Evolutionary conservation across 176 grass and related monocot genomes (phyloP).

Genomic region (Cenchrus fungigraminus): DNA sequence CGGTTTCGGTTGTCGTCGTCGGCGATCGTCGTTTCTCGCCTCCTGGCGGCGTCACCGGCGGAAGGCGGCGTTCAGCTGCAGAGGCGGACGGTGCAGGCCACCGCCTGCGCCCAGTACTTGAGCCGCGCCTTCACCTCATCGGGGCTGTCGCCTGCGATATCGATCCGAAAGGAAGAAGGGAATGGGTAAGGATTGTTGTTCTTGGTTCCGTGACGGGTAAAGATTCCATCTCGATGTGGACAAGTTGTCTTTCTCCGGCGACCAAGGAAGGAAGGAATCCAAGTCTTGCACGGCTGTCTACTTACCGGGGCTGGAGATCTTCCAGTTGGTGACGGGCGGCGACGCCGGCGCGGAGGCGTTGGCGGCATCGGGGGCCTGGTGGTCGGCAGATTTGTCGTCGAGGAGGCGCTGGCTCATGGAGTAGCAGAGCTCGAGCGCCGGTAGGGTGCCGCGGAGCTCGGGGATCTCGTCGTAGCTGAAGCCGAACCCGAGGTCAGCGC

Average conservation of each 20-base stretch:
- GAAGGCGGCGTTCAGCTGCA: slow-evolving; percentile 28
- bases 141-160: slow-evolving; percentile 46
- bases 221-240: neutral
- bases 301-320: slow-evolving; percentile 57
- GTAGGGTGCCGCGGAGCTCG: slow-evolving; percentile 41
- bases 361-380: too few relatives aligned
- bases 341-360: neutral
- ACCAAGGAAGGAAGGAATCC: neutral
- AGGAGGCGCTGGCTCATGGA: slow-evolving; percentile 49
- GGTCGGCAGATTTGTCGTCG: neutral
- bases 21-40: neutral
- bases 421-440: slow-evolving; percentile 57
- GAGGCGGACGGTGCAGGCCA: slow-evolving; percentile 54
- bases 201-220: neutral
- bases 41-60: neutral
- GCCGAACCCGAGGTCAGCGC: slow-evolving; percentile 47
- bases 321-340: slow-evolving; percentile 49
- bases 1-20: neutral
- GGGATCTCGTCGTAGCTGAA: slow-evolving; percentile 63
- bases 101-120: slow-evolving; percentile 60
- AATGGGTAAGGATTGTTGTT: neutral
- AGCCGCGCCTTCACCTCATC: slow-evolving; percentile 56
- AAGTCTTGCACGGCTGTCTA: neutral
- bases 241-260: slow-evolving; percentile 10
- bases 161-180: too few relatives aligned